These are phyloP conservation scores for Tagetes patula DNA, from an alignment of 129 eudicot species.

Conservation along the genomic window DNA sequence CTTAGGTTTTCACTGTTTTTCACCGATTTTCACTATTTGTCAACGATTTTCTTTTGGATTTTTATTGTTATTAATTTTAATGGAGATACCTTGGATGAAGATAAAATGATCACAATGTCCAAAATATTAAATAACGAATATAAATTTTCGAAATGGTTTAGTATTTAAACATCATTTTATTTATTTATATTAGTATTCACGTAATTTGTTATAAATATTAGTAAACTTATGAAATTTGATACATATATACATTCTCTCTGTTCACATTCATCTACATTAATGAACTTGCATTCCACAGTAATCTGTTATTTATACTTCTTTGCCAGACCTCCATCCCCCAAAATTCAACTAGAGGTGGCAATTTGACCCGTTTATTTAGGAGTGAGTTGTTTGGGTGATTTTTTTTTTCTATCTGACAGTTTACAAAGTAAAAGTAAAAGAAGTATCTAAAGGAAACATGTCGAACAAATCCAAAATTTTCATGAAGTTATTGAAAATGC, in stretches of 20 bases:
- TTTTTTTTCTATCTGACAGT: not conserved
- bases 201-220: too few species aligned
- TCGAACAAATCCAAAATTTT: not conserved
- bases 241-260: not conserved
- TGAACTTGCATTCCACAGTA: not conserved
- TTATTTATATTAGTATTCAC: too few species aligned
- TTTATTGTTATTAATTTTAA: too few species aligned
- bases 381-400: not conserved
- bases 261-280: not conserved
- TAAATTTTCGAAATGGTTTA: too few species aligned
- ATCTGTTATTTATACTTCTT: slow-evolving; percentile 1
- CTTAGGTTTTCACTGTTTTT: too few species aligned
- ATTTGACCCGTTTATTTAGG: not conserved
- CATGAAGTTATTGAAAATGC: not conserved
- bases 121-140: too few species aligned
- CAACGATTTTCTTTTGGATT: too few species aligned
- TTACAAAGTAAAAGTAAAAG: not conserved
- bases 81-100: too few species aligned
- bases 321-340: not conserved
- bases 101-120: too few species aligned
- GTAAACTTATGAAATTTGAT: too few species aligned
- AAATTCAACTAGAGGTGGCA: slow-evolving; percentile 3
- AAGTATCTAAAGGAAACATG: not conserved
- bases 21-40: too few species aligned
- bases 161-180: too few species aligned